Conservation (phyloP, 805 yeast species). For the Candida oleophila region DNA sequence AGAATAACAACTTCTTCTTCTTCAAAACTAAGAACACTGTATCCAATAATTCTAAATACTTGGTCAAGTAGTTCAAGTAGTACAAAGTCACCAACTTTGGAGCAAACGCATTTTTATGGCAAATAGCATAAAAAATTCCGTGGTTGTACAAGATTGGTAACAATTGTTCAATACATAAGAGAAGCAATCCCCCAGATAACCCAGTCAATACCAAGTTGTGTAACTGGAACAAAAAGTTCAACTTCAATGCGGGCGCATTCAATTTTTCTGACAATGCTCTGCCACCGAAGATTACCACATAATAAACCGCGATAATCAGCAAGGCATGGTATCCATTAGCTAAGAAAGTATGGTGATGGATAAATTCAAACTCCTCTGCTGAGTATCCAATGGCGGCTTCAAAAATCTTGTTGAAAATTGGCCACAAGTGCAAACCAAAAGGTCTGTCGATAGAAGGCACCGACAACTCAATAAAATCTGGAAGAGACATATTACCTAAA, state of each 20-base stretch:
- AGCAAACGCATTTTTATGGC: conserved; percentile 77
- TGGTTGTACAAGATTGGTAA: conserved; percentile 71
- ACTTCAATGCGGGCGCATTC: conserved; percentile 63
- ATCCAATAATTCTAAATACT: conserved; percentile 85
- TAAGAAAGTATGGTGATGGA: conserved; percentile 63
- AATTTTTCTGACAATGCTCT: conserved; percentile 55
- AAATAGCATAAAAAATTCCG: conserved; percentile 83
- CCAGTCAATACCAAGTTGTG: conserved; percentile 79
- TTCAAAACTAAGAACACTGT: conserved; percentile 89
- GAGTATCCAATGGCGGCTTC: conserved; percentile 49
- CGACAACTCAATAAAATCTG: conserved; percentile 22
- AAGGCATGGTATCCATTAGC: conserved; percentile 60
- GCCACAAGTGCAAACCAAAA: conserved; percentile 66
- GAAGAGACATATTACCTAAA: conserved; percentile 3
- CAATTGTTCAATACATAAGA: conserved; percentile 80
- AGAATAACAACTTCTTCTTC: conserved; percentile 86
- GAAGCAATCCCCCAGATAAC: conserved; percentile 62
- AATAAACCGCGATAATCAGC: conserved; percentile 40
- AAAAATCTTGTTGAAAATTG: conserved; percentile 54
- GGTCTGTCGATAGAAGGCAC: conserved; percentile 45
- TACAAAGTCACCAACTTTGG: conserved; percentile 79
- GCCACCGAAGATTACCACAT: conserved; percentile 61
- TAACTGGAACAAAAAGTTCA: conserved; percentile 75
- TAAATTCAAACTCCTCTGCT: conserved; percentile 67
- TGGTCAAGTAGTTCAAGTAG: conserved; percentile 88